Conservation (phyloP, 176 grass and related monocot genomes). For the Eragrostis nindensis region DNA sequence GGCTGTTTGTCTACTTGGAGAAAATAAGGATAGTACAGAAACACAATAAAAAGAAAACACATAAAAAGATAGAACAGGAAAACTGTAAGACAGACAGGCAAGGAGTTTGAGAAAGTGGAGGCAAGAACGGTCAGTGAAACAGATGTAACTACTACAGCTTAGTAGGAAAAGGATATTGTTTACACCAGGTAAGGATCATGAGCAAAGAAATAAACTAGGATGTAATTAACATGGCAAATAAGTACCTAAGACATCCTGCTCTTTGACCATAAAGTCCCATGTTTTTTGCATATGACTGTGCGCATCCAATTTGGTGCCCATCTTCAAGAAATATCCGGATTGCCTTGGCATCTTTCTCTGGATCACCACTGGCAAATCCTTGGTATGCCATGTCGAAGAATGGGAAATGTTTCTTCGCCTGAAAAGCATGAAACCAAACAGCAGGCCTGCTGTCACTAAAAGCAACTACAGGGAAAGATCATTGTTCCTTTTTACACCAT, state of each 20-base stretch:
- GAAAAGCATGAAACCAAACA: conserved; percentile 15
- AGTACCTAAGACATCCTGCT: conserved; percentile 89
- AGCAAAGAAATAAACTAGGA: not conserved
- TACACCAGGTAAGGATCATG: not conserved
- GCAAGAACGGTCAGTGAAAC: not conserved
- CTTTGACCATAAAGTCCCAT: conserved; percentile 98
- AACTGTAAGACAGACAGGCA: not conserved
- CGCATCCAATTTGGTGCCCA: conserved; percentile 91
- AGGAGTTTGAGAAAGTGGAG: not conserved
- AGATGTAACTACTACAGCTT: not conserved
- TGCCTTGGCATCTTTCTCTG: conserved; percentile 90
- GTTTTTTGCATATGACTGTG: conserved; percentile 96
- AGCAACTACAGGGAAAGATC: conserved; percentile 17
- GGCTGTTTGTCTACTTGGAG: not conserved
- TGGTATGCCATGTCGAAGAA: conserved; percentile 99
- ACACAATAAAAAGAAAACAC: not conserved
- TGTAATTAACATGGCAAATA: not conserved
- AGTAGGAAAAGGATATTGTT: not conserved
- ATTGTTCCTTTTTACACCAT: not conserved
- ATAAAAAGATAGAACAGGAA: not conserved
- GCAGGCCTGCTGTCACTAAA: not conserved
- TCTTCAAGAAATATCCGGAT: conserved; percentile 97
- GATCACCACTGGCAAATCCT: conserved; percentile 97
- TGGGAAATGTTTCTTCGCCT: conserved; percentile 96
- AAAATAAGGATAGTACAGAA: not conserved